Evolutionary conservation across 192 early-diverging fungal species (phyloP).

Genomic region (Chytriomyces confervae): DNA sequence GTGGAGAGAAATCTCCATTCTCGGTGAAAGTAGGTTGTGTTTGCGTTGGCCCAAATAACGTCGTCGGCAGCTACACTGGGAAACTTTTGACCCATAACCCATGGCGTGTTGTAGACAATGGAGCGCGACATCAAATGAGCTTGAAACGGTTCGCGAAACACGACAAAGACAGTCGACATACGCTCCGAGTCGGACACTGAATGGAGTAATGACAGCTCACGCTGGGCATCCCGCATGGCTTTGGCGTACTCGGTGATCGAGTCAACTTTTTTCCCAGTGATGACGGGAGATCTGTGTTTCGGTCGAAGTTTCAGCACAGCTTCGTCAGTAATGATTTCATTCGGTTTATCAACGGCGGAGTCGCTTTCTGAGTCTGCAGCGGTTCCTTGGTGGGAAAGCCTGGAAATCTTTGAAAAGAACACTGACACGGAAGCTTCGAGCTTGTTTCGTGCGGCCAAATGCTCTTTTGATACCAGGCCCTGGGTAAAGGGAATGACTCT

Average conservation of each 20-base stretch:
- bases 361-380: not conserved
- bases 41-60: slow-evolving; percentile 85
- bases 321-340: not conserved
- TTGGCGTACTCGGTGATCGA: not conserved
- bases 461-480: not conserved
- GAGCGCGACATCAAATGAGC: slow-evolving; percentile 83
- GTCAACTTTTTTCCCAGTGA: slow-evolving; percentile 16
- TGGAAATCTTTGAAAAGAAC: not conserved
- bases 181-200: not conserved
- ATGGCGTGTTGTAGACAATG: slow-evolving; percentile 64
- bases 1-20: slow-evolving; percentile 62
- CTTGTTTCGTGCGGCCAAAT: not conserved
- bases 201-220: not conserved
- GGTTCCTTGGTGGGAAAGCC: not conserved
- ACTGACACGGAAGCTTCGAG: not conserved
- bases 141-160: slow-evolving; percentile 75
- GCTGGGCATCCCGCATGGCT: slow-evolving; percentile 5
- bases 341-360: not conserved
- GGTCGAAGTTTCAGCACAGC: not conserved
- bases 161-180: slow-evolving; percentile 77
- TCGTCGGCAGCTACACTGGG: slow-evolving; percentile 72
- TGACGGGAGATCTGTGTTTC: not conserved
- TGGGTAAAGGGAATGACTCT: not conserved
- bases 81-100: slow-evolving; percentile 70
- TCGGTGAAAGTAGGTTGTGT: slow-evolving; percentile 56